A percentile compares a stretch with the other conserved stretches of the same genome.
Conservation (phyloP, 1,284 basidiomycete species). For the Marasmius oreades region DNA sequence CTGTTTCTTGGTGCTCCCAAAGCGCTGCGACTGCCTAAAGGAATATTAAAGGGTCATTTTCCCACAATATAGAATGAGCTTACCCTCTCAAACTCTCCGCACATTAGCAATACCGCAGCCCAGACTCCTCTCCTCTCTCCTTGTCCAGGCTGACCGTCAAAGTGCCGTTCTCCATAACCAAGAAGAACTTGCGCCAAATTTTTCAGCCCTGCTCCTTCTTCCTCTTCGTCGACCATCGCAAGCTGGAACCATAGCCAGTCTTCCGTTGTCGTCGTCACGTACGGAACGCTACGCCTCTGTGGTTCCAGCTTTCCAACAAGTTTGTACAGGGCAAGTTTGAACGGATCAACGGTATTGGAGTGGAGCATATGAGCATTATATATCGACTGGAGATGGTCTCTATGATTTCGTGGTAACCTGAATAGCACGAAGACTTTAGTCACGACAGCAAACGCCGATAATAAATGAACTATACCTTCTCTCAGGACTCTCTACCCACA, state of each 20-base stretch:
- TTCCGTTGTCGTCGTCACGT: slow-evolving; percentile 90
- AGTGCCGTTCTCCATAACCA: slow-evolving; percentile 89
- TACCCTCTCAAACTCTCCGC: slow-evolving; percentile 92
- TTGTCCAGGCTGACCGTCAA: slow-evolving; percentile 68
- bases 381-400: slow-evolving; percentile 82
- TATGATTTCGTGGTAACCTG: slow-evolving; percentile 75
- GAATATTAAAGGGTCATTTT: slow-evolving; percentile 2
- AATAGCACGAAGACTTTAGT: slow-evolving; percentile 5
- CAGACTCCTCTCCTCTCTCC: slow-evolving; percentile 70
- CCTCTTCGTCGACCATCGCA: slow-evolving; percentile 80
- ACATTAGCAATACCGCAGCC: slow-evolving; percentile 89
- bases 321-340: slow-evolving; percentile 95
- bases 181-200: slow-evolving; percentile 80
- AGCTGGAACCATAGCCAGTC: slow-evolving; percentile 99
- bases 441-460: slow-evolving; percentile 2
- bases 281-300: slow-evolving; percentile 72
- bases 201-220: slow-evolving; percentile 69
- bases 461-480: slow-evolving; percentile 48
- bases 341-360: slow-evolving; percentile 84
- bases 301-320: slow-evolving; percentile 93
- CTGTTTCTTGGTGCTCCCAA: slow-evolving; percentile 85
- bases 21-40: slow-evolving; percentile 82
- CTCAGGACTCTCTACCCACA: slow-evolving; percentile 84
- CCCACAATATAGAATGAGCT: slow-evolving; percentile 22
- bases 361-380: slow-evolving; percentile 94